A percentile compares a stretch with the other conserved stretches of the same genome.
Conservation (phyloP, 257 asterid species). For the Solanum arcanum region DNA sequence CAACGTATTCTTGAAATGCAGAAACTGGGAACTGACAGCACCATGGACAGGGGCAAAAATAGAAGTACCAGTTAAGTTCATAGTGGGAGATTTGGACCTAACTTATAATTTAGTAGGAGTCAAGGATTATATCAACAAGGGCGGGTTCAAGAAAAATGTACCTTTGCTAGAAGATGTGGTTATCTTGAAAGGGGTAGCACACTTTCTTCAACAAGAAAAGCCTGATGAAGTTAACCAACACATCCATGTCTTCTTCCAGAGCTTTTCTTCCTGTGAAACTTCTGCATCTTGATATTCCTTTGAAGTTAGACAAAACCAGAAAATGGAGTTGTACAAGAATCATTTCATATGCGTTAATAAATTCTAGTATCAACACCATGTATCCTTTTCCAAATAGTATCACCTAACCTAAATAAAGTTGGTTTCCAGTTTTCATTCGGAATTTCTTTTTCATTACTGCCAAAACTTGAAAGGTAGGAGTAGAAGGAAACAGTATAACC, state of each 20-base stretch:
- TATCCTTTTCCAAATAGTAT: background rate
- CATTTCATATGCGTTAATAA: background rate
- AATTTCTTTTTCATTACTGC: too few species aligned
- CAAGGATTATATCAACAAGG: constrained; percentile 5
- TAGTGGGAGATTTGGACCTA: constrained; percentile 9
- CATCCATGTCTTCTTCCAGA: background rate
- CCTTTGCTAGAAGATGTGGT: constrained; percentile 7
- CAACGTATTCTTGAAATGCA: background rate
- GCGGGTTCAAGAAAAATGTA: constrained; percentile 5
- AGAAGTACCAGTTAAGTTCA: constrained; percentile 8
- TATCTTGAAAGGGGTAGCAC: constrained; percentile 4
- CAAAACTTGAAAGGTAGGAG: background rate
- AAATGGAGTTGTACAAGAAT: background rate
- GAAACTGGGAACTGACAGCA: constrained; percentile 11
- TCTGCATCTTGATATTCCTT: background rate
- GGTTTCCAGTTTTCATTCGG: background rate
- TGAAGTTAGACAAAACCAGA: background rate
- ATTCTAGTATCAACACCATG: background rate
- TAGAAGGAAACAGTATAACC: background rate
- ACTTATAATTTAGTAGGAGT: background rate
- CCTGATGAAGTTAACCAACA: background rate
- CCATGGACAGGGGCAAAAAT: constrained; percentile 13
- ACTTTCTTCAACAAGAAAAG: constrained; percentile 5
- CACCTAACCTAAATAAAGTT: background rate
- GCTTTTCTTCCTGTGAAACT: background rate